Conservation (phyloP, 495 filamentous ascomycete genomes). For the Penicillium argentinense region DNA sequence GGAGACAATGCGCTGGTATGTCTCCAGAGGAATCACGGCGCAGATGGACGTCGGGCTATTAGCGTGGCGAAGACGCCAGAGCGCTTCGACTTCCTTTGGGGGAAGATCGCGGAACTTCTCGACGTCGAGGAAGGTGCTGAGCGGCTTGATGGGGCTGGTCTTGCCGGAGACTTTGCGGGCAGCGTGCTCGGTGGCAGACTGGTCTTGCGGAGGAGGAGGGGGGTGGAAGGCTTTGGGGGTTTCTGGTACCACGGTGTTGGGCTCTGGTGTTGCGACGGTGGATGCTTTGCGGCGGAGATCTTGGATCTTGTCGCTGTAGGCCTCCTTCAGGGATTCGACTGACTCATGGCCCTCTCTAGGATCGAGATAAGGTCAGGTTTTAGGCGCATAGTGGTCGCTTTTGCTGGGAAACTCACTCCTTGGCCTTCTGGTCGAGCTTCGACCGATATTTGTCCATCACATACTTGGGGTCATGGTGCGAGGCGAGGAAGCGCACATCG, state of each 20-base stretch:
- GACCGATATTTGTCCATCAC: slow-evolving; percentile 81
- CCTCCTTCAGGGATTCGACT: slow-evolving; percentile 74
- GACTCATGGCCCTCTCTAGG: slow-evolving; percentile 69
- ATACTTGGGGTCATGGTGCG: slow-evolving; percentile 58
- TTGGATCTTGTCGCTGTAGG: slow-evolving; percentile 79
- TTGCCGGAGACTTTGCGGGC: slow-evolving; percentile 27
- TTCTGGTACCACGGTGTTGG: slow-evolving; percentile 16
- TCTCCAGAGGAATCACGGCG: slow-evolving; percentile 71
- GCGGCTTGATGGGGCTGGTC: slow-evolving; percentile 68
- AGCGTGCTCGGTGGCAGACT: slow-evolving; percentile 34
- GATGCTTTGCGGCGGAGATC: slow-evolving; percentile 59
- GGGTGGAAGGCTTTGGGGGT: slow-evolving; percentile 30
- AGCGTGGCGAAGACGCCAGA: slow-evolving; percentile 91
- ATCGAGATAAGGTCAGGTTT: too few relatives aligned
- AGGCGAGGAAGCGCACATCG: slow-evolving; percentile 85
- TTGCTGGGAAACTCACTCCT: slow-evolving; percentile 52
- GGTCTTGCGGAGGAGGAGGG: slow-evolving; percentile 30
- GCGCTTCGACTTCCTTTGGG: slow-evolving; percentile 74
- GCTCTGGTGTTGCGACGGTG: slow-evolving; percentile 55
- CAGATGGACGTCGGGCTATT: slow-evolving; percentile 68
- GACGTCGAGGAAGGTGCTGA: slow-evolving; percentile 81
- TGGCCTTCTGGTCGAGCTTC: slow-evolving; percentile 83
- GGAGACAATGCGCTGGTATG: slow-evolving; percentile 64
- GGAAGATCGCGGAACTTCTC: slow-evolving; percentile 72
- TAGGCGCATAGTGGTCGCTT: not conserved